Conservation (phyloP, 768 basidiomycete species). For the Clitopilus passeckerianus region DNA sequence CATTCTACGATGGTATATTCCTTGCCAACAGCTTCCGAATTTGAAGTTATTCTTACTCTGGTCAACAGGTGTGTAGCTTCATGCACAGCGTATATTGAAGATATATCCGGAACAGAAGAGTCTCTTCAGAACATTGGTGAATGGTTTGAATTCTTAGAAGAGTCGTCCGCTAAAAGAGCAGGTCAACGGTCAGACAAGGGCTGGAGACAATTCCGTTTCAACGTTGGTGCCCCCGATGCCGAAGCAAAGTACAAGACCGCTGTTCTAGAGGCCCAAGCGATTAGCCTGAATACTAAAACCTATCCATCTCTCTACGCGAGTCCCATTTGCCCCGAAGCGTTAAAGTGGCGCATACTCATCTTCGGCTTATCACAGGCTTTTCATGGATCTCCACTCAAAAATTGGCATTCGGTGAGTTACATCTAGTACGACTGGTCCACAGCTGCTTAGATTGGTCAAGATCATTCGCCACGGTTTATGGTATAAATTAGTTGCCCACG, state of each 20-base stretch:
- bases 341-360: too few relatives aligned
- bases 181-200: constrained; percentile 24
- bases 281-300: constrained; percentile 31
- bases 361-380: constrained; percentile 41
- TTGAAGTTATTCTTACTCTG: not conserved
- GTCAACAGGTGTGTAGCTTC: constrained; percentile 61
- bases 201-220: constrained; percentile 66
- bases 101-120: constrained; percentile 50
- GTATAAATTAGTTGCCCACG: constrained; percentile 50
- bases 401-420: constrained; percentile 61
- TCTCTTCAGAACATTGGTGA: constrained; percentile 49
- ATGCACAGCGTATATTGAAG: constrained; percentile 68
- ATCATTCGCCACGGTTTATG: constrained; percentile 72
- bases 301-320: constrained; percentile 45
- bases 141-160: too few relatives aligned
- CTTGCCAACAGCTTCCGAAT: not conserved
- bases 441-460: constrained; percentile 20
- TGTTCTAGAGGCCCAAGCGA: constrained; percentile 30
- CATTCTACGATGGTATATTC: constrained; percentile 52
- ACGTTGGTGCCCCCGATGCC: constrained; percentile 67
- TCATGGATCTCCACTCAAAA: constrained; percentile 59
- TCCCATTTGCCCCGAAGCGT: too few relatives aligned
- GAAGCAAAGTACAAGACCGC: constrained; percentile 59
- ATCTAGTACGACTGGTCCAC: not conserved
- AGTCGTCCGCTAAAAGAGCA: too few relatives aligned